phyloP scores from a whole-genome alignment of 768 basidiomycete species.

The Tulasnella calospora region DNA sequence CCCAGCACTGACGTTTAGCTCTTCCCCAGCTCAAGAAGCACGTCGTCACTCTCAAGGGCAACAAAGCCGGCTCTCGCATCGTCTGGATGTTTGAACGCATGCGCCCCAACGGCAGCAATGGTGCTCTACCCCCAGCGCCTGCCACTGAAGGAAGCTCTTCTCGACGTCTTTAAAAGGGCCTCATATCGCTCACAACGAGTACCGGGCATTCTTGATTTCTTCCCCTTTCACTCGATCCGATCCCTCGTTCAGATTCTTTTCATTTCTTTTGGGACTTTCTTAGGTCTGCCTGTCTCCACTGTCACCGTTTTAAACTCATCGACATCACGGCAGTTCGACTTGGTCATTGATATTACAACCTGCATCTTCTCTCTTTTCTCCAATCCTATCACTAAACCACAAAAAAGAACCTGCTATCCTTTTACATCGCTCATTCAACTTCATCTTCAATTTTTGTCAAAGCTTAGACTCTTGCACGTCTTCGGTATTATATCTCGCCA shows the following conservation, averaged over 20 bases:
- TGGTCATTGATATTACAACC: not conserved
- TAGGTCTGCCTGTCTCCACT: not conserved
- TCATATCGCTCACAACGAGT: not conserved
- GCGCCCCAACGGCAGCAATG: constrained; percentile 1
- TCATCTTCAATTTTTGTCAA: not conserved
- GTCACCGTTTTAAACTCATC: not conserved
- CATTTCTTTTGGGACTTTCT: not conserved
- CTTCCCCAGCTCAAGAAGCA: constrained; percentile 58
- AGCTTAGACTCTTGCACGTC: not conserved
- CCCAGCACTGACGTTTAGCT: not conserved
- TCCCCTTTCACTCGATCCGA: not conserved
- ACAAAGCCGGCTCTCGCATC: constrained; percentile 86
- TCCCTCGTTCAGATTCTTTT: not conserved
- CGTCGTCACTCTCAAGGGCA: constrained; percentile 83
- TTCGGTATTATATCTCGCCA: not conserved
- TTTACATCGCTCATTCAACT: not conserved
- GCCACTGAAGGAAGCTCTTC: not conserved
- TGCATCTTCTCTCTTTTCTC: not conserved
- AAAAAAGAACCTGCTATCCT: not conserved
- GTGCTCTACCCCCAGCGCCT: not conserved
- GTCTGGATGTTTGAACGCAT: constrained; percentile 67
- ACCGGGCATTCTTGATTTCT: not conserved
- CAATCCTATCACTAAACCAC: not conserved
- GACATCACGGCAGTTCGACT: not conserved
- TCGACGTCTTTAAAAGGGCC: not conserved